Base-by-base conservation (phyloP, 768 basidiomycete species). In the Rhodosporidiobolus sp. region DNA sequence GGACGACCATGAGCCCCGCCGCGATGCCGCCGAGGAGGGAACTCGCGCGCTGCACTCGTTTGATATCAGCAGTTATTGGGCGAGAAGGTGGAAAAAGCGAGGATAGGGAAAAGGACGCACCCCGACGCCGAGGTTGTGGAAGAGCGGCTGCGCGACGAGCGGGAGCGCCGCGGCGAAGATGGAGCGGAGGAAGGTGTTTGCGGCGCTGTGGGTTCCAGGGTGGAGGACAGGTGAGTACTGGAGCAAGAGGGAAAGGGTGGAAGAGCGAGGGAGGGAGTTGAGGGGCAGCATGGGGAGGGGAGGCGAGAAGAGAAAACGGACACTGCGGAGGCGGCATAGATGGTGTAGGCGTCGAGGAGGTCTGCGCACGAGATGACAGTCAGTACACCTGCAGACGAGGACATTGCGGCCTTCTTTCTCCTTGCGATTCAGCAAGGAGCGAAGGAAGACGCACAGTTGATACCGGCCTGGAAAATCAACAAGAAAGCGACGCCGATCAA, bases 401-500 rank as follows among this genome's bases (percentile, higher is more conserved):
- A 43, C 1, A n/a, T n/a, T n/a, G n/a, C n/a, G n/a, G n/a, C n/a
- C n/a, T n/a, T n/a, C n/a, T n/a, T n/a, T n/a, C n/a, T n/a, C n/a
- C n/a, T n/a, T n/a, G n/a, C n/a, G n/a, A n/a, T n/a, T n/a, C 28
- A 62, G 9, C 32, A 69, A 62, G 20, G 45, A 57, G 32, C 16
- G 50, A 49, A 34, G 45, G 38, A 43, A 54, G 28, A 76, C 68
- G 49, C 65, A 75, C 72, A 43, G 38, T 43, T 43, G 38, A 43
- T 43, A 7, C 38, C 38, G 8, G 38, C 38, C 38, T 81, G 81
- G 77, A 81, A 81, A 56, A 82, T 81, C 49, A 81, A 75, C 45
- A 82, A 65, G 68, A 81, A 81, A 7, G 73, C 65, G 64, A 78
- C 76, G n/a, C 81, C 81, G 45, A 82, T 76, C 43, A 81, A 78